Conservation (phyloP, 2,329 filamentous ascomycete genomes). For the Fusarium coffeatum region DNA sequence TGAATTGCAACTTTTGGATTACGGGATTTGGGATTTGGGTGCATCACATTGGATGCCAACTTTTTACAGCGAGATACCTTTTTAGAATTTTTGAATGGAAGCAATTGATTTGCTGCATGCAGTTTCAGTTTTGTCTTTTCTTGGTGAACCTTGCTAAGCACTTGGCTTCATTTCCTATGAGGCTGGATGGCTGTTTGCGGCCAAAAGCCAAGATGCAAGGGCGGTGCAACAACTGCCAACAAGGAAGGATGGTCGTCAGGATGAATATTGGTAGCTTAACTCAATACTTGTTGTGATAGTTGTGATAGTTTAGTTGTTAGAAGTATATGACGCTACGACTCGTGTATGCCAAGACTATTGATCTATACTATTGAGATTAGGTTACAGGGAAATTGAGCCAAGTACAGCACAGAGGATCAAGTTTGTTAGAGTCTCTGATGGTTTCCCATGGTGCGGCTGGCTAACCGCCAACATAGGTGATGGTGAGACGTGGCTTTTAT, state of each 20-base stretch:
- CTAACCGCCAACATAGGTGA: not conserved
- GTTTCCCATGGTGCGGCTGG: conserved; percentile 1
- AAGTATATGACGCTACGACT: not conserved
- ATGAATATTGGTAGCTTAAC: not conserved
- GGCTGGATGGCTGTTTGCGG: not conserved
- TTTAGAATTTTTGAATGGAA: conserved; percentile 23
- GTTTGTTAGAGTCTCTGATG: not conserved
- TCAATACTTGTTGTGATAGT: not conserved
- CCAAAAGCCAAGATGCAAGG: conserved; percentile 11
- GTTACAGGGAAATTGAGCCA: conserved; percentile 16
- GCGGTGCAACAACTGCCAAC: not conserved
- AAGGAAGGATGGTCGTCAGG: not conserved
- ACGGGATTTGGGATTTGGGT: conserved; percentile 1
- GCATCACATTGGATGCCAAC: conserved; percentile 13
- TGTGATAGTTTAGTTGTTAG: too few relatives aligned
- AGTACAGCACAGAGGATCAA: not conserved
- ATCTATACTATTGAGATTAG: not conserved
- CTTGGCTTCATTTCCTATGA: conserved; percentile 1
- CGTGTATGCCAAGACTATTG: not conserved
- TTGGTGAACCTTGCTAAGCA: not conserved
- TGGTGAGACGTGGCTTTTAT: conserved; percentile 14
- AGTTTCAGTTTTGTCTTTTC: not conserved
- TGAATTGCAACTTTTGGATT: conserved; percentile 34
- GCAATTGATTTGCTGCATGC: conserved; percentile 10
- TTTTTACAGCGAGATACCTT: conserved; percentile 42